Evolutionary conservation across 2,329 filamentous ascomycete genomes (phyloP), one percentile per base, ranked within the genome.

Genomic region (Didymella exigua): DNA sequence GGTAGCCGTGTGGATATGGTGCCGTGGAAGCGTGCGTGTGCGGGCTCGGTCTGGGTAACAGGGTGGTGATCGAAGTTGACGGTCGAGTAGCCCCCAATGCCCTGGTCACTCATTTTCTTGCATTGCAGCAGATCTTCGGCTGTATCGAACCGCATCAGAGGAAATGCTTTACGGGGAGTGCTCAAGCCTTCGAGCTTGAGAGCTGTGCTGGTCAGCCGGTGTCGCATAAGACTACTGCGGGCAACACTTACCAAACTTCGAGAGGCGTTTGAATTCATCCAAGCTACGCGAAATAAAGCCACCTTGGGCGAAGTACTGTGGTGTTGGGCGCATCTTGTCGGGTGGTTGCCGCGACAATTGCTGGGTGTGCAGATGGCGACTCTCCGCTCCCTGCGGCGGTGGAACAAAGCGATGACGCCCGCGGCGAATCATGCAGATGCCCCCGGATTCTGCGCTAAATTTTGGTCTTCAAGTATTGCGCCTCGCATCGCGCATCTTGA

Each of bases 1-100:
- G 95, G 95, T 1, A 99, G 84, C 52, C 90, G 86, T 11, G 89
- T 96, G 2, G 91, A 96, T 71, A 99, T 98, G 52, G 75, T 85
- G 61, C 95, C 95, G 77, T 93, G 86, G 78, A 98, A 99, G 57
- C 89, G 85, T 16, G 87, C 86, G 76, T 96, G 90, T 26, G 86
- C 79, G 18, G 84, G 84, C 40, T 82, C 78, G 3, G 75, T 76
- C n/a, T 77, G 66, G 11, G 70, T 66, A 33, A 63, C 66, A 10
- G 72, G 77, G 34, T 86, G 78, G 72, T 86, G 87, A 66, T 93
- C 89, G 56, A 98, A 80, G 38, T 84, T 78, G 36, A 86, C 89
- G 16, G 84, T 84, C 29, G 93, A 96, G 78, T 86, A 93, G 54
- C 93, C 95, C 59, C 93, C 93, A 21, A 96, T 91, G 68, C 93